These are phyloP conservation scores for Syncephalastrum contaminatum DNA, from an alignment of 371 early-diverging fungal genomes.

Conservation along the genomic window DNA sequence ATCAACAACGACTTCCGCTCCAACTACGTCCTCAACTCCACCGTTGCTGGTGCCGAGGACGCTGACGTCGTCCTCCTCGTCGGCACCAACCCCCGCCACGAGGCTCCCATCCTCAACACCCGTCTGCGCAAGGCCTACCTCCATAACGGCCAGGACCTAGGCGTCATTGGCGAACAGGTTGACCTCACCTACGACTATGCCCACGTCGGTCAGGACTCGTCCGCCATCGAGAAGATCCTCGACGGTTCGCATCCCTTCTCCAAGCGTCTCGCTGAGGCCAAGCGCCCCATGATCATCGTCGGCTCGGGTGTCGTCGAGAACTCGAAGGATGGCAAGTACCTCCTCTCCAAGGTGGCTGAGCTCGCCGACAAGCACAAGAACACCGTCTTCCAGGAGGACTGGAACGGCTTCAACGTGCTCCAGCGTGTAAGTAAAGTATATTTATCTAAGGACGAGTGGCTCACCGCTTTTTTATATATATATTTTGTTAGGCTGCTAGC, in stretches of 20 bases:
- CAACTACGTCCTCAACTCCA: conserved; percentile 86
- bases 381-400: conserved; percentile 72
- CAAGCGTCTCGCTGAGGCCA: conserved; percentile 75
- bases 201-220: conserved; percentile 74
- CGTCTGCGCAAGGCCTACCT: conserved; percentile 93
- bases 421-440: conserved; percentile 66
- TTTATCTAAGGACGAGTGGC: neutral
- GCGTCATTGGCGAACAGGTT: conserved; percentile 73
- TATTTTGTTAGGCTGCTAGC: conserved; percentile 65
- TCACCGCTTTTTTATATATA: neutral
- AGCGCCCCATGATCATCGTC: conserved; percentile 90
- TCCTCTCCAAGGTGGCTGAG: conserved; percentile 69
- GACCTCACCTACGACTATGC: conserved; percentile 91
- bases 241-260: conserved; percentile 75
- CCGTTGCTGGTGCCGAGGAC: conserved; percentile 86
- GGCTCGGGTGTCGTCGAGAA: conserved; percentile 85
- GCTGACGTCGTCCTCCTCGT: conserved; percentile 91
- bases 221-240: conserved; percentile 71
- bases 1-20: conserved; percentile 82
- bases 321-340: conserved; percentile 64
- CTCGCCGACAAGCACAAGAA: conserved; percentile 67
- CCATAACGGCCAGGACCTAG: conserved; percentile 79
- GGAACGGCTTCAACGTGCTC: conserved; percentile 91
- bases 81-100: conserved; percentile 96
- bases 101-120: conserved; percentile 94